Base-by-base conservation (phyloP, 73 alveolate genomes). In the Symbiodinium pilosum region DNA sequence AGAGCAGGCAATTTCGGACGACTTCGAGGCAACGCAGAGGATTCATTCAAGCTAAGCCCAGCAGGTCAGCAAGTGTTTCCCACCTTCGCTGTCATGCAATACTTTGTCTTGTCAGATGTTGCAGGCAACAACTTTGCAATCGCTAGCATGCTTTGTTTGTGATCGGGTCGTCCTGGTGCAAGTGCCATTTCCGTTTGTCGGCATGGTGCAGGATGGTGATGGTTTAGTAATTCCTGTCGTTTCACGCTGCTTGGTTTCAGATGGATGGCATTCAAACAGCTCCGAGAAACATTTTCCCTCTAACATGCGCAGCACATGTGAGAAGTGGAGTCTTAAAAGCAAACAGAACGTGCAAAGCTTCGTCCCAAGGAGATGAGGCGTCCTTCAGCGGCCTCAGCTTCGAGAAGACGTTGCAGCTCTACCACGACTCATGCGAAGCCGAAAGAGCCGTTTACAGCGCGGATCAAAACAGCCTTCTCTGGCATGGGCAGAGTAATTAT, bases 151-250 rank as follows among this genome's bases (percentile, higher is more conserved):
- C n/a, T n/a, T n/a, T n/a, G n/a, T n/a, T n/a, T n/a, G n/a, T n/a
- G n/a, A n/a, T n/a, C n/a, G n/a, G n/a, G n/a, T n/a, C n/a, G n/a
- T n/a, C n/a, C n/a, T n/a, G n/a, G n/a, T n/a, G n/a, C n/a, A n/a
- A n/a, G n/a, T 47, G 59, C 59, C 59, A 6, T 47, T 47, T 47
- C 14, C 59, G 59, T 47, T n/a, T n/a, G n/a, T n/a, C n/a, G n/a
- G n/a, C n/a, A n/a, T n/a, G n/a, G n/a, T n/a, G 12, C 81, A 64
- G 81, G 81, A 64, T 64, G 81, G 81, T 28, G 81, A 64, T 64
- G 81, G 81, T 28, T 64, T 64, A 38, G 81, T 64, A 38, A 64
- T 64, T 28, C 81, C 81, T 1, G 81, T 64, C 39, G 81, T 64
- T 64, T 64, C 81, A 64, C 81, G 81, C 38, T 38, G 81, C 81